These are phyloP conservation scores for Plasmopara halstedii DNA, from an alignment of 352 stramenopile species.

Conservation along the genomic window DNA sequence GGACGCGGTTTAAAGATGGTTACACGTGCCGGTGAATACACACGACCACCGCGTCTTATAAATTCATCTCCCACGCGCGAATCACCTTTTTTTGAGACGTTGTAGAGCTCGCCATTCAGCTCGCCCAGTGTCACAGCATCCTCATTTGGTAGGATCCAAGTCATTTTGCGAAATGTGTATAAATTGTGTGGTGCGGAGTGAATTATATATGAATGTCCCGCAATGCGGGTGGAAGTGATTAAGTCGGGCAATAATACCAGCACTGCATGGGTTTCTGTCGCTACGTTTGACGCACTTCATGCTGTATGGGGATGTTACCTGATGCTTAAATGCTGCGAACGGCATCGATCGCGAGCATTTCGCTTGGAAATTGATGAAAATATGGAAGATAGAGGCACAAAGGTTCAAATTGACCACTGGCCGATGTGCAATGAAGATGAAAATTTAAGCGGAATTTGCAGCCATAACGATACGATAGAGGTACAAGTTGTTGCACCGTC, in stretches of 20 bases:
- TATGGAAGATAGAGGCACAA: slow-evolving; percentile 1
- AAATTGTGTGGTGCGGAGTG: background rate
- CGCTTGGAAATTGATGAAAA: slow-evolving; percentile 36
- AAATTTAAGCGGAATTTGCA: background rate
- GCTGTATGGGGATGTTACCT: slow-evolving; percentile 27
- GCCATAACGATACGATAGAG: slow-evolving; percentile 1
- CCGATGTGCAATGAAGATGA: slow-evolving; percentile 6
- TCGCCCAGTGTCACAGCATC: slow-evolving; percentile 74
- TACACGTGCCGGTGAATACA: slow-evolving; percentile 51
- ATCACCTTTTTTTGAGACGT: slow-evolving; percentile 48
- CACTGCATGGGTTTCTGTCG: slow-evolving; percentile 21
- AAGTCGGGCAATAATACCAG: slow-evolving; percentile 17
- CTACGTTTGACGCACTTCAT: slow-evolving; percentile 12
- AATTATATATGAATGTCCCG: no score
- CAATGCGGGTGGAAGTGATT: slow-evolving; percentile 22
- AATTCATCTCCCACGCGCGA: slow-evolving; percentile 58
- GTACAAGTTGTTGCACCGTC: slow-evolving; percentile 19
- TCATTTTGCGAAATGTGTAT: slow-evolving; percentile 24
- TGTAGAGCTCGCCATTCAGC: slow-evolving; percentile 66
- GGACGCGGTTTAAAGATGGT: slow-evolving; percentile 39
- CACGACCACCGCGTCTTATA: slow-evolving; percentile 43
- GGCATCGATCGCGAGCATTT: slow-evolving; percentile 24
- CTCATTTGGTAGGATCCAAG: slow-evolving; percentile 50
- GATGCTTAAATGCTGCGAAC: slow-evolving; percentile 8
- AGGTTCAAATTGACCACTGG: slow-evolving; percentile 47